Evolutionary conservation across 306 rosid genomes (phyloP).

Genomic region (Cucumis hystrix): DNA sequence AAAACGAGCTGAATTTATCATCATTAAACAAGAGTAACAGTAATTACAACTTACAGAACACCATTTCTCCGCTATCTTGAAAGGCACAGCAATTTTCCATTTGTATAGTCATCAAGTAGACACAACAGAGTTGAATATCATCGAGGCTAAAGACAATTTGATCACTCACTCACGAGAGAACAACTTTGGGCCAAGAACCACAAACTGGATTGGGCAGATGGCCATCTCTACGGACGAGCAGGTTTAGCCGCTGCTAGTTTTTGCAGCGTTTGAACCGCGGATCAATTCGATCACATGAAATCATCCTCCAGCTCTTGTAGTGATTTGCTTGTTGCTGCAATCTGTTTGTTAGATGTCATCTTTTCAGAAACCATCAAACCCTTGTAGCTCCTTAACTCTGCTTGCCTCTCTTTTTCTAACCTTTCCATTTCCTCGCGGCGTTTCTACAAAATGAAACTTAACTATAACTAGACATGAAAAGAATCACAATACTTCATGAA

Average conservation of each 20-base stretch:
- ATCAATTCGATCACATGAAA: slow-evolving; percentile 48
- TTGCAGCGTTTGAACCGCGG: not conserved
- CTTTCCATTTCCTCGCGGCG: slow-evolving; percentile 86
- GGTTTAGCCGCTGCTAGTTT: not conserved
- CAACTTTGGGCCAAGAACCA: not conserved
- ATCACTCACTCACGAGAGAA: not conserved
- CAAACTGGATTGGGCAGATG: not conserved
- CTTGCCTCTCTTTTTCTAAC: slow-evolving; percentile 78
- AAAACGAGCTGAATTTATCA: not conserved
- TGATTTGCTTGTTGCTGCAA: slow-evolving; percentile 70
- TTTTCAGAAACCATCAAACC: slow-evolving; percentile 91
- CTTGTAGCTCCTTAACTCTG: slow-evolving; percentile 84
- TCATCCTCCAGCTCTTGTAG: slow-evolving; percentile 93
- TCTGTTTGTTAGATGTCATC: slow-evolving; percentile 84
- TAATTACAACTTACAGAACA: slow-evolving; percentile 3
- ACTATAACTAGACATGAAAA: not conserved
- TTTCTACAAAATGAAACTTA: slow-evolving; percentile 32
- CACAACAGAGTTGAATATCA: not conserved
- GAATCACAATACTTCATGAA: not conserved
- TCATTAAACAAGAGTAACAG: not conserved
- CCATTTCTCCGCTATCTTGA: not conserved
- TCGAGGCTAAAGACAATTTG: not conserved
- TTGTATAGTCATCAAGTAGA: not conserved
- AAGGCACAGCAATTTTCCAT: not conserved
- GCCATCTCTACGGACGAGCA: not conserved